Evolutionary conservation across 768 basidiomycete genomes (phyloP).

Genomic region (Trametes maxima): DNA sequence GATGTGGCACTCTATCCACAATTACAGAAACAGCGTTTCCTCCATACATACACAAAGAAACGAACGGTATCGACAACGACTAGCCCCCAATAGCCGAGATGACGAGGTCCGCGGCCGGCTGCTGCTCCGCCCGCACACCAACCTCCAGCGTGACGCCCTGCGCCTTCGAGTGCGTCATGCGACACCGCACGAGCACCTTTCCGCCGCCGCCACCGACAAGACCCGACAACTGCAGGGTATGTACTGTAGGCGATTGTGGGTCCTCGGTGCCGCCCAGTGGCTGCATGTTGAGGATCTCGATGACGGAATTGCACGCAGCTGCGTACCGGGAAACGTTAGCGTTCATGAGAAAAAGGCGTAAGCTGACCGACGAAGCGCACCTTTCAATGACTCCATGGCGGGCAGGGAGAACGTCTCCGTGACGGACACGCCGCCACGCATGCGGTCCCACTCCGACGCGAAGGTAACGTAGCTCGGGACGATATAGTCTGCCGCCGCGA

Average conservation of each 20-base stretch:
- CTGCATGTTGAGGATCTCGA: slow-evolving; percentile 97
- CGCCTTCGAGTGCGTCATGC: slow-evolving; percentile 93
- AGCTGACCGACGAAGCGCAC: slow-evolving; percentile 46
- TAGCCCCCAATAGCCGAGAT: slow-evolving; percentile 74
- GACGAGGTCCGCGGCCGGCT: slow-evolving; percentile 83
- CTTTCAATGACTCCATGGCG: slow-evolving; percentile 92
- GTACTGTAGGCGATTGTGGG: slow-evolving; percentile 82
- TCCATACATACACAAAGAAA: slow-evolving; percentile 4
- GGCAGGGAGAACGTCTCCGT: slow-evolving; percentile 95
- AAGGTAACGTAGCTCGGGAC: slow-evolving; percentile 94
- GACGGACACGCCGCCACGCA: slow-evolving; percentile 72
- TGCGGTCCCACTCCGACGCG: slow-evolving; percentile 91
- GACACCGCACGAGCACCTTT: slow-evolving; percentile 91
- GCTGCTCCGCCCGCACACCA: slow-evolving; percentile 87
- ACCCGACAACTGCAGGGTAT: slow-evolving; percentile 93
- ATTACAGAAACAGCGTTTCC: slow-evolving; percentile 2
- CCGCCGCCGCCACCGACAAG: slow-evolving; percentile 90
- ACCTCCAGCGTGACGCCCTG: slow-evolving; percentile 93
- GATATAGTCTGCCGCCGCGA: slow-evolving; percentile 94
- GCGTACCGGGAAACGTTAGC: slow-evolving; percentile 25
- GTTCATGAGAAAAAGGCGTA: slow-evolving; percentile 21
- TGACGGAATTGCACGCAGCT: slow-evolving; percentile 96
- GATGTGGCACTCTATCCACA: background rate
- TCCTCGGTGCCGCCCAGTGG: slow-evolving; percentile 88
- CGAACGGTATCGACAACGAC: background rate